phyloP scores from a whole-genome alignment of 2,329 filamentous ascomycete genomes.

The Sclerotinia spermophila region DNA sequence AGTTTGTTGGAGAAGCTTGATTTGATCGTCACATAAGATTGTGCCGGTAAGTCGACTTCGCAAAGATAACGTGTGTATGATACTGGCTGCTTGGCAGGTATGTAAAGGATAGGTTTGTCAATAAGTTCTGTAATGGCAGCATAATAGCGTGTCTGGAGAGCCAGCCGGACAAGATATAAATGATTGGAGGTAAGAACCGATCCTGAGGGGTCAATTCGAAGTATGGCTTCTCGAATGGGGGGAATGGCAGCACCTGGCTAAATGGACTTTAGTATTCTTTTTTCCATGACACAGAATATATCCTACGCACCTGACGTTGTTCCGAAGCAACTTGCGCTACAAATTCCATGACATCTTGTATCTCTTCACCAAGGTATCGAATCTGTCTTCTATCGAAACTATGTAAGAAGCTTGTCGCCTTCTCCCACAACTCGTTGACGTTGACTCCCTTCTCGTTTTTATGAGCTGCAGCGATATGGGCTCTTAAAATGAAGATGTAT shows the following conservation, averaged over 20 bases:
- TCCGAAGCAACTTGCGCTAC: constrained; percentile 28
- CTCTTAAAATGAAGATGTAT: constrained; percentile 53
- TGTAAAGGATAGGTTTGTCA: constrained; percentile 63
- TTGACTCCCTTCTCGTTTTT: constrained; percentile 33
- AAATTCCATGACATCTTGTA: constrained; percentile 44
- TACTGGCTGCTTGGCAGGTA: constrained; percentile 47
- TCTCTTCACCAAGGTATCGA: constrained; percentile 49
- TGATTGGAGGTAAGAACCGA: constrained; percentile 65
- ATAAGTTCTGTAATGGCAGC: constrained; percentile 57
- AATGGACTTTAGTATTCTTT: constrained; percentile 20
- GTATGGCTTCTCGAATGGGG: constrained; percentile 47
- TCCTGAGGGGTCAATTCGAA: constrained; percentile 63
- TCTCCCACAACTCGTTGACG: constrained; percentile 45
- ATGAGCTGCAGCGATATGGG: constrained; percentile 43
- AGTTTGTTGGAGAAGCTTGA: constrained; percentile 56
- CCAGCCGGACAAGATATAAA: constrained; percentile 53
- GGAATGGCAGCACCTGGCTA: constrained; percentile 31
- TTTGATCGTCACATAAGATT: constrained; percentile 56
- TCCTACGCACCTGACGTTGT: constrained; percentile 28
- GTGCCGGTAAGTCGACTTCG: constrained; percentile 45
- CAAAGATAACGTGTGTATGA: constrained; percentile 42
- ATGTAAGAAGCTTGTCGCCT: constrained; percentile 40
- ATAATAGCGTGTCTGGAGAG: constrained; percentile 51
- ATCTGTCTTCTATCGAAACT: constrained; percentile 52
- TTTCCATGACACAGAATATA: background rate